phyloP scores from a whole-genome alignment of 2,329 filamentous ascomycete species.

The Trichophyton schoenleinii region DNA sequence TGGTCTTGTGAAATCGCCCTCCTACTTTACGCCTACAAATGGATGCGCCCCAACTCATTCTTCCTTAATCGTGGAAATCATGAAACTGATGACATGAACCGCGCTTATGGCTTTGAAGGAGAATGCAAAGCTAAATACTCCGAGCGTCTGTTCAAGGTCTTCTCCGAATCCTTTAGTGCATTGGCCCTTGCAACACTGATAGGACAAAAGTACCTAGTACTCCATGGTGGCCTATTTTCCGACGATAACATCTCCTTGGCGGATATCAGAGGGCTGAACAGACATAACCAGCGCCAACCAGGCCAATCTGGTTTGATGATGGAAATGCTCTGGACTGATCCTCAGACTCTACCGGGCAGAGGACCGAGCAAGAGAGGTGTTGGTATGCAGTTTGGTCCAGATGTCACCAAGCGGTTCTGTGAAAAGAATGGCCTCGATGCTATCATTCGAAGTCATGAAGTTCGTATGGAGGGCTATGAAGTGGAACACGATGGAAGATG shows the following conservation, averaged over 20 bases:
- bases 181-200: constrained; percentile 84
- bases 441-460: constrained; percentile 93
- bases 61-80: constrained; percentile 98
- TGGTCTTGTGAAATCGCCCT: constrained; percentile 98
- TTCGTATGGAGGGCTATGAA: constrained; percentile 98
- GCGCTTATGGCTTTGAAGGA: constrained; percentile 94
- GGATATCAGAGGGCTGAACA: constrained; percentile 84
- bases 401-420: constrained; percentile 92
- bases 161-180: constrained; percentile 95
- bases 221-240: constrained; percentile 92
- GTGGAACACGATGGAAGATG: constrained; percentile 91
- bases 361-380: constrained; percentile 95
- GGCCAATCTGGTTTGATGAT: constrained; percentile 96
- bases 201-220: constrained; percentile 77
- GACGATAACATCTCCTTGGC: constrained; percentile 82
- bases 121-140: constrained; percentile 98
- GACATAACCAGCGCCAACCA: constrained; percentile 82
- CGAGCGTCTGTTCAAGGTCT: constrained; percentile 88
- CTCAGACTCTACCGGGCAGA: constrained; percentile 70
- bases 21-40: constrained; percentile 91
- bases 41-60: constrained; percentile 74
- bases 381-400: constrained; percentile 90
- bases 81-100: constrained; percentile 99
- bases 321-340: constrained; percentile 99
- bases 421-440: constrained; percentile 90